Evolutionary conservation across 2,329 filamentous ascomycete genomes (phyloP), one percentile per base, ranked within the genome.

Genomic region (Sphaerulina vaccinii): DNA sequence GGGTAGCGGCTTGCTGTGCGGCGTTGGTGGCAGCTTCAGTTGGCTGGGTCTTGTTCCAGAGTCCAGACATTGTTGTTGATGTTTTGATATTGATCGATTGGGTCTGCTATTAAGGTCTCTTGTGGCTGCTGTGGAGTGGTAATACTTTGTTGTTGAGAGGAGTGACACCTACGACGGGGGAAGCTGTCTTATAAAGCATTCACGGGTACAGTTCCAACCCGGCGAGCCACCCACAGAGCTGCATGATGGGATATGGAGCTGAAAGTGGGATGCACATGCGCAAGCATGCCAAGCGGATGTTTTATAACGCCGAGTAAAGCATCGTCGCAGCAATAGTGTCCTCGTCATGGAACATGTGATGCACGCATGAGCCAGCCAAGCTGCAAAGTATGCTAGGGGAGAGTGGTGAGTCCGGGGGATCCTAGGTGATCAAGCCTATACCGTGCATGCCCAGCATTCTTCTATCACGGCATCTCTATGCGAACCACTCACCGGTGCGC

Each of bases 1-100:
- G 22, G 15, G 43, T 48, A 22, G 47, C 38, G 24, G 46, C 45
- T 23, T 53, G 51, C n/a, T 47, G 32, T 16, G 51, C 45, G 6
- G 36, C 36, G 4, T 13, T 19, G 23, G 29, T 24, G 4, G 23
- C 36, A 23, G 32, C 37, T 24, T 42, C 32, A 23, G 38, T 36
- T 19, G 47, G 38, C 24, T 36, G 22, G n/a, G 40, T 19, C 41
- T 54, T 54, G 41, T 46, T 51, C 52, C 52, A 54, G 37, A 54
- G 52, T 19, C 39, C 51, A 43, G 51, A 55, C 57, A 59, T 59
- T 29, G 13, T 49, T 29, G 38, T 43, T 58, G 45, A n/a, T 36
- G 32, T 46, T n/a, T 15, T 39, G 10, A 11, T 33, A 19, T 8
- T 51, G 32, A 8, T 16, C 21, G 46, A 32, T 16, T 39, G 36